Evolutionary conservation across 2,329 filamentous ascomycete species (phyloP), one percentile per base, ranked within the genome.

Genomic region (Calycina marina): DNA sequence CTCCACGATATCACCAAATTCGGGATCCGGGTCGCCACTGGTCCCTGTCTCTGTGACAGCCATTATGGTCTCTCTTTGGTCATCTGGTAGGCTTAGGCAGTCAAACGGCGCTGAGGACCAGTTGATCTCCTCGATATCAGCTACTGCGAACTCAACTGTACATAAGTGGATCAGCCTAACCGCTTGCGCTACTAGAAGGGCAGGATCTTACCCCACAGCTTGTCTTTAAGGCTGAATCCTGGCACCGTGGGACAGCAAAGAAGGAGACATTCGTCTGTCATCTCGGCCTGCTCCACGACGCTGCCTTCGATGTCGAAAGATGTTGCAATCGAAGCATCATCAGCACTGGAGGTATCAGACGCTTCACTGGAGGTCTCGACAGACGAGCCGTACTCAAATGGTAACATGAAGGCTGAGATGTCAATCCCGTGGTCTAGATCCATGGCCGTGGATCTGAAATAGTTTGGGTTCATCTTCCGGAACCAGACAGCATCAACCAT

Each of bases 401-500:
- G 6, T n/a, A 22, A 6, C n/a, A 25, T 32, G 4, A n/a, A 9
- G 10, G 14, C 10, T 13, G 13, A 26, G 6, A 17, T 14, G n/a
- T 14, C 22, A 32, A 26, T 14, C 5, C 11, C 31, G 5, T 34
- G 3, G 11, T 28, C 25, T 14, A 9, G 16, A 3, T 32, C 12
- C 4, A 18, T 16, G 28, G 28, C 15, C 30, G 13, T 34, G 18
- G 34, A 38, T 30, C 26, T 40, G 25, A 35, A 18, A 25, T 47
- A 44, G 34, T 44, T 44, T 6, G 45, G 43, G 35, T 48, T 48
- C 20, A 39, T 45, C 32, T 47, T 42, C 29, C 34, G 37, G 37
- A 50, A 51, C 26, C 36, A 42, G 27, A 32, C 36, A 18, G 45
- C 37, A 43, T 50, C 42, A 18, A 51, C 36, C 37, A 52, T 50